Evolutionary conservation across 257 asterid species (phyloP), one percentile per base, ranked within the genome.

Genomic region (Plectranthus barbatus): DNA sequence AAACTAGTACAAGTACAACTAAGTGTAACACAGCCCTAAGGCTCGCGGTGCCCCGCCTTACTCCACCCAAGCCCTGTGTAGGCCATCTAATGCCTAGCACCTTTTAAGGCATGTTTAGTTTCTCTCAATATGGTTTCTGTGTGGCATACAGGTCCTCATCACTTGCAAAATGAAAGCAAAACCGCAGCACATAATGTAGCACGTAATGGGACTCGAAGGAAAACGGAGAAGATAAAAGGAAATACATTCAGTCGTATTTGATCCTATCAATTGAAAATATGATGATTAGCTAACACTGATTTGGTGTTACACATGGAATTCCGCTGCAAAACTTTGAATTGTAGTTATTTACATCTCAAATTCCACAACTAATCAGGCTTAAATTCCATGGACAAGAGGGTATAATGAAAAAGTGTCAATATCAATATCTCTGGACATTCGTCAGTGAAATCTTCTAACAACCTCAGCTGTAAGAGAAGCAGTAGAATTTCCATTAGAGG

Each of bases 291-390:
- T n/a, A n/a, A 26, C 31, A 26, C 31, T 1, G 31, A 26, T 6
- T 24, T 37, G 17, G 44, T 33, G 31, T 17, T 9, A 42, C 48
- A 31, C 4, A 23, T 21, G 51, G 34, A 47, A 57, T 33, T 31
- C 17, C 18, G 21, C 21, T 31, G 53, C 53, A 18, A 24, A 14
- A 8, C 23, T 14, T 21, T 21, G 61, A 37, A 18, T 39, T 8
- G 13, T 0, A 47, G 53, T 53, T 20, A 41, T 31, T 4, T 64
- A 64, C 71, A 71, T 71, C 40, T 13, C 50, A 40, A 64, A 45
- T 48, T 56, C 46, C 36, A n/a, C n/a, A n/a, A n/a, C n/a, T n/a
- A n/a, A n/a, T 34, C 31, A 33, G 36, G 34, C 53, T 40, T 40
- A 24, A 55, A 48, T 53, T 26, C 31, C 26, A 34, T 6, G 14